phyloP scores from a whole-genome alignment of 805 yeast species.

The Candida ascalaphidarum region DNA sequence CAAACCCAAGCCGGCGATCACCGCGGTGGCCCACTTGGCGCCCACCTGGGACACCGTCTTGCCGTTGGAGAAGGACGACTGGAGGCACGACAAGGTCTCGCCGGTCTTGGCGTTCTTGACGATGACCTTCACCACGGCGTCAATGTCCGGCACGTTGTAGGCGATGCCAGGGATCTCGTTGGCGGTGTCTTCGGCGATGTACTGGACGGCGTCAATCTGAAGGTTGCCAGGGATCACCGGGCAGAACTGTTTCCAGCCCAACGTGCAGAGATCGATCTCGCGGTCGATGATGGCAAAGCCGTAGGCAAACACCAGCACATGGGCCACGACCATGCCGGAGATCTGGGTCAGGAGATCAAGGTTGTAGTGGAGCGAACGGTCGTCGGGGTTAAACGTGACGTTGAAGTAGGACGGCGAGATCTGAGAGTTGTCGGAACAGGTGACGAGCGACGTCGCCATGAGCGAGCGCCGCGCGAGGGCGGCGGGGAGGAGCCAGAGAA shows the following conservation, averaged over 20 bases:
- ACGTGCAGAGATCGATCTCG: constrained; percentile 52
- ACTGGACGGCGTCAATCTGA: constrained; percentile 64
- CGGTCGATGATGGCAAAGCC: constrained; percentile 65
- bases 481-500: constrained; percentile 2
- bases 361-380: constrained; percentile 56
- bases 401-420: constrained; percentile 67
- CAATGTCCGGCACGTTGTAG: constrained; percentile 78
- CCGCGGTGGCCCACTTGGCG: constrained; percentile 88
- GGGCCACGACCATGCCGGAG: constrained; percentile 58
- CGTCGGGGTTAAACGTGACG: constrained; percentile 69
- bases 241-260: constrained; percentile 82
- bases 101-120: constrained; percentile 34
- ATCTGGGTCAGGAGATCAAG: constrained; percentile 65
- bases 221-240: constrained; percentile 79
- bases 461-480: constrained; percentile 17
- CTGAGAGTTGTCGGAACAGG: constrained; percentile 74
- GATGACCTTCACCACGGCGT: constrained; percentile 60
- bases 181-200: constrained; percentile 42
- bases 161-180: constrained; percentile 75
- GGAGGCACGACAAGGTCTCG: constrained; percentile 60
- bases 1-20: constrained; percentile 81
- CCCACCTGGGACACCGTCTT: constrained; percentile 67
- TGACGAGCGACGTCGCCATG: constrained; percentile 69
- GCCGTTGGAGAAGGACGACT: constrained; percentile 66
- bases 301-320: constrained; percentile 72